phyloP scores from a whole-genome alignment of 177 flowering plant species.

The Vitis hybrid region DNA sequence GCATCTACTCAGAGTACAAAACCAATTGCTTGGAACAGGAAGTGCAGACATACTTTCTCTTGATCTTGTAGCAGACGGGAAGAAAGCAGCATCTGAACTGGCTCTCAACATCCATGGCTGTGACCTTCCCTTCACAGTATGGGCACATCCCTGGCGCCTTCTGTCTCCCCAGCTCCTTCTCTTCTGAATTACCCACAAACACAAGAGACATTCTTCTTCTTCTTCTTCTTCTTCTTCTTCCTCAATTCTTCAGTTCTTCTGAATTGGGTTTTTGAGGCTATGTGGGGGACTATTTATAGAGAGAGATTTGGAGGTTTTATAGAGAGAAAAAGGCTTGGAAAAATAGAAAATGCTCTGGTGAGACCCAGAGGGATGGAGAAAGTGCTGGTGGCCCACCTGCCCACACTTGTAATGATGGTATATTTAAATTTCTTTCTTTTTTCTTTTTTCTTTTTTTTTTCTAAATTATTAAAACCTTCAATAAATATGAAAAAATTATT shows the following conservation, averaged over 20 bases:
- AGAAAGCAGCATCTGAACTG: slow-evolving; percentile 31
- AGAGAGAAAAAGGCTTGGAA: too few relatives aligned
- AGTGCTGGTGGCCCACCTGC: too few relatives aligned
- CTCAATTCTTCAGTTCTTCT: neutral
- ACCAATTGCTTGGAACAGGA: slow-evolving; percentile 29
- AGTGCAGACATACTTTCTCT: slow-evolving; percentile 28
- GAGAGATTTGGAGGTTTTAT: too few relatives aligned
- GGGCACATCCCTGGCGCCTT: slow-evolving; percentile 41
- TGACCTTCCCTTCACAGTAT: slow-evolving; percentile 32
- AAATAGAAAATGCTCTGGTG: too few relatives aligned
- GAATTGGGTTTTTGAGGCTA: too few relatives aligned
- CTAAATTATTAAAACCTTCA: too few relatives aligned
- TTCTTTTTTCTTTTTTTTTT: too few relatives aligned
- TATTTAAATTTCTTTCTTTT: too few relatives aligned
- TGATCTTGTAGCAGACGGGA: slow-evolving; percentile 29
- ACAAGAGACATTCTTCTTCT: slow-evolving; percentile 26
- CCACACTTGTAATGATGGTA: too few relatives aligned
- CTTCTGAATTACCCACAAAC: slow-evolving; percentile 22
- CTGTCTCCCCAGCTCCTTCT: slow-evolving; percentile 34
- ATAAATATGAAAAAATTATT: too few relatives aligned
- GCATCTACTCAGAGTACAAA: slow-evolving; percentile 10
- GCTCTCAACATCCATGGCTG: slow-evolving; percentile 30
- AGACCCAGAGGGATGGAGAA: too few relatives aligned
- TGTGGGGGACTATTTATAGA: too few relatives aligned
- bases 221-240: neutral